Percentiles rank a stretch among this genome's conserved stretches.
phyloP scores from a whole-genome alignment of 805 yeast genomes.

The Yarrowia sp. region DNA sequence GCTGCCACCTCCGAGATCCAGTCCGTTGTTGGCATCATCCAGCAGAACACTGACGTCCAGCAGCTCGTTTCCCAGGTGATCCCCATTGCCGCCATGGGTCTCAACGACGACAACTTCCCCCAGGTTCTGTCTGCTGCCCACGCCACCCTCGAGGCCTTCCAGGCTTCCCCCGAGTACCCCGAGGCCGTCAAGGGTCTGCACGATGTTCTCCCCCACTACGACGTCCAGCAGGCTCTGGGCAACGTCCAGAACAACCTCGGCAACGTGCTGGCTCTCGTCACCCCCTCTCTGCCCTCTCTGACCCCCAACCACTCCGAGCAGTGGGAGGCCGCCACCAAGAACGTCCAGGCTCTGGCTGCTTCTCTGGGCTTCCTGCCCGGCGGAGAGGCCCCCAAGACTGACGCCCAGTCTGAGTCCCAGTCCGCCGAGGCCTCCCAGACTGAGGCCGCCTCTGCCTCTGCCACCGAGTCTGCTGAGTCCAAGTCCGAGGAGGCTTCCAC shows the following conservation, averaged over 20 bases:
- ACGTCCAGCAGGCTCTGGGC: slow-evolving; percentile 32
- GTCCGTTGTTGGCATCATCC: slow-evolving; percentile 30
- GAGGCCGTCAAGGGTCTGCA: slow-evolving; percentile 30
- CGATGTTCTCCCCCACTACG: slow-evolving; percentile 21
- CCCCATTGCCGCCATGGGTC: slow-evolving; percentile 32
- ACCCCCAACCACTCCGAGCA: slow-evolving; percentile 36
- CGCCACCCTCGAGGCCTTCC: slow-evolving; percentile 27
- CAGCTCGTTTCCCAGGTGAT: slow-evolving; percentile 28
- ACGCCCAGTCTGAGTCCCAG: background rate
- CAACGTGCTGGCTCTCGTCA: slow-evolving; percentile 18
- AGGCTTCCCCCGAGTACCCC: slow-evolving; percentile 31
- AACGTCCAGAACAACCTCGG: slow-evolving; percentile 31
- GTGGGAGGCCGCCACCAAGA: slow-evolving; percentile 32
- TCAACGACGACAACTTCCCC: slow-evolving; percentile 37
- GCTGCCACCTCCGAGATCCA: slow-evolving; percentile 36
- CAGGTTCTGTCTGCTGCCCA: slow-evolving; percentile 23
- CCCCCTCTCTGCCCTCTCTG: slow-evolving; percentile 32
- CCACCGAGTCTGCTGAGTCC: slow-evolving; percentile 11
- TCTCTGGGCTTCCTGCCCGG: slow-evolving; percentile 27
- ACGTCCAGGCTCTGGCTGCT: slow-evolving; percentile 33
- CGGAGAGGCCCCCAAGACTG: slow-evolving; percentile 18
- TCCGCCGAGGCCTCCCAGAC: slow-evolving; percentile 11
- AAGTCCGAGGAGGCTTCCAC: background rate
- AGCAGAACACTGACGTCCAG: slow-evolving; percentile 28
- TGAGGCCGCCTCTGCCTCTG: background rate